phyloP scores from a whole-genome alignment of 108 stramenopile species.

The Licmophora abbreviata region DNA sequence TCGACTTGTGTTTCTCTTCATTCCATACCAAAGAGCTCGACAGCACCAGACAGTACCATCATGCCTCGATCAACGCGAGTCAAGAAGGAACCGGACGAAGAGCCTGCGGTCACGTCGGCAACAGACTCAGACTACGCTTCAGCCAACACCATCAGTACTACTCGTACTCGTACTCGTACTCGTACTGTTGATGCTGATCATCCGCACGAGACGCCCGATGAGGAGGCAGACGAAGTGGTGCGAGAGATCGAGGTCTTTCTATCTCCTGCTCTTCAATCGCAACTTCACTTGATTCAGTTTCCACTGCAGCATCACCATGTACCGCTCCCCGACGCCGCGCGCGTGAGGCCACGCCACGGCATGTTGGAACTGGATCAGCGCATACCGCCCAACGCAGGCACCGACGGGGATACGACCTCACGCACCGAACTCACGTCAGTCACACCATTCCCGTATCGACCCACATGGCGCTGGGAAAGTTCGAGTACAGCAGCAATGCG shows the following conservation, averaged over 20 bases:
- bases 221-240: slow-evolving; percentile 59
- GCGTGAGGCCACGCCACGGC: slow-evolving; percentile 51
- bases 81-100: too few species aligned
- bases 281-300: slow-evolving; percentile 69
- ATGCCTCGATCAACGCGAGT: too few species aligned
- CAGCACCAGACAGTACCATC: too few species aligned
- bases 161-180: too few species aligned
- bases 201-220: slow-evolving; percentile 3
- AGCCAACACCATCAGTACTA: too few species aligned
- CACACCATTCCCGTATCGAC: slow-evolving; percentile 62
- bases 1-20: too few species aligned
- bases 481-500: slow-evolving; percentile 19
- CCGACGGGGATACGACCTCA: slow-evolving; percentile 7
- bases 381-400: slow-evolving; percentile 22
- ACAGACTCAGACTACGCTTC: too few species aligned
- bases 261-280: slow-evolving; percentile 50
- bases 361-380: slow-evolving; percentile 65
- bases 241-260: slow-evolving; percentile 79
- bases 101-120: too few species aligned
- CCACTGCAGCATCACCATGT: slow-evolving; percentile 28
- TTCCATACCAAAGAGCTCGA: too few species aligned
- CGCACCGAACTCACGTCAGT: slow-evolving; percentile 36
- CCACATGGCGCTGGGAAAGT: slow-evolving; percentile 78
- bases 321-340: slow-evolving; percentile 41
- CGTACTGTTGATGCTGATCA: too few species aligned